Base-by-base conservation (phyloP, 202 grass and related monocot species). In the Musa balbisiana region DNA sequence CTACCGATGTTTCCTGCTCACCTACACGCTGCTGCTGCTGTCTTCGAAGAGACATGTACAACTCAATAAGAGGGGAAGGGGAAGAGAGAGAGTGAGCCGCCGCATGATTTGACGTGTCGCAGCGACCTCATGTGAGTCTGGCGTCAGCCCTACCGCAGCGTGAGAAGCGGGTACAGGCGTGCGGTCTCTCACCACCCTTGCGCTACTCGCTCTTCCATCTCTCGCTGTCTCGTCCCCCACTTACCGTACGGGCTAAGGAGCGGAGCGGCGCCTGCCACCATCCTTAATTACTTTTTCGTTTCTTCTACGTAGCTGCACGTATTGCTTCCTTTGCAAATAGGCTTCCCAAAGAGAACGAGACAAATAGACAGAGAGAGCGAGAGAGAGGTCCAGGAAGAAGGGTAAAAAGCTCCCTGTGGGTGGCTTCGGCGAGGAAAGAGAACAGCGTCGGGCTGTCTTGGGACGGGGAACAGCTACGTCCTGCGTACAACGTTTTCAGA, bases 51-150 rank as follows among this genome's bases (percentile, higher is more conserved):
- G 64, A 67, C 62, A 64, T 16, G 24, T 25, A 67, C 20, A 67
- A 67, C n/a, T 13, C 11, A 67, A 10, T 25, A 26, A 26, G 12
- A 11, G 9, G 24, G n/a, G 11, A 33, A 17, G 9, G 19, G 9
- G 54, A 2, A 43, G 55, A 8, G 15, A 11, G 26, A 15, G 8
- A 11, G 25, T 8, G 25, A 59, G 73, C 53, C 53, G 73, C 54
- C 55, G 24, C 55, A 26, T 62, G 73, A 72, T 72, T 59, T 33
- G 73, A 75, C 58, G 58, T 59, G 74, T 24, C 19, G 15, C 59
- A 64, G 43, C 11, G 64, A 13, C 21, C 6, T 43, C 33, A 43
- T 17, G 64, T 22, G 24, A 12, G 64, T 24, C 9, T 67, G 24
- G 24, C 64, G 23, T 67, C 19, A 67, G 64, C 64, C 64, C 64